These are phyloP conservation scores for Fusarium illudens DNA, from an alignment of 2,329 filamentous ascomycete species.

Conservation along the genomic window DNA sequence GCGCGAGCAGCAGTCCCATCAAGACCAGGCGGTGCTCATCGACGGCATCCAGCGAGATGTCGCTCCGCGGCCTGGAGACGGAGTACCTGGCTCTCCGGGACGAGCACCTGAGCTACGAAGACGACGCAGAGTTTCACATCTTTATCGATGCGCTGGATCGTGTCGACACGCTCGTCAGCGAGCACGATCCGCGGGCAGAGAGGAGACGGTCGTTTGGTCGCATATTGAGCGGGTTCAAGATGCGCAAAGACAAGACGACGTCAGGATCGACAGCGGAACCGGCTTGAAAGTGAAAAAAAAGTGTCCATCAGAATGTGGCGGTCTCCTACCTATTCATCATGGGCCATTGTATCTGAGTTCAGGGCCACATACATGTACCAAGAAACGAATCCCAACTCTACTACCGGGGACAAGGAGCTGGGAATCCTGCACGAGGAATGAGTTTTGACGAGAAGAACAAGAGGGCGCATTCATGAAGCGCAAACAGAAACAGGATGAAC, in stretches of 20 bases:
- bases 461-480: not conserved
- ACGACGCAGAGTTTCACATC: constrained; percentile 39
- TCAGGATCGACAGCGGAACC: constrained; percentile 8
- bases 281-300: constrained; percentile 12
- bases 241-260: constrained; percentile 18
- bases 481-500: constrained; percentile 7
- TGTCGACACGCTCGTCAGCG: constrained; percentile 36
- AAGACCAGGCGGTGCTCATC: constrained; percentile 29
- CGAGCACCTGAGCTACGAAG: constrained; percentile 36
- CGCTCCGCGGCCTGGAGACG: constrained; percentile 31
- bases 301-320: not conserved
- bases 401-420: constrained; percentile 9
- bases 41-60: constrained; percentile 32
- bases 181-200: constrained; percentile 17
- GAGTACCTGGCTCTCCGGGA: constrained; percentile 39
- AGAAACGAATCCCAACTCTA: constrained; percentile 1
- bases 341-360: not conserved
- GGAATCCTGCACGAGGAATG: constrained; percentile 10
- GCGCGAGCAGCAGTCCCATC: constrained; percentile 17
- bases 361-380: not conserved
- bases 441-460: not conserved
- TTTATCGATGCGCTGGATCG: constrained; percentile 40
- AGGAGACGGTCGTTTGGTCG: constrained; percentile 33
- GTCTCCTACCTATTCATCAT: not conserved
- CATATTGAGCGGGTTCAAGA: constrained; percentile 30